These are phyloP conservation scores for Erodium trifolium DNA, from an alignment of 441 rosid species.

Conservation along the genomic window DNA sequence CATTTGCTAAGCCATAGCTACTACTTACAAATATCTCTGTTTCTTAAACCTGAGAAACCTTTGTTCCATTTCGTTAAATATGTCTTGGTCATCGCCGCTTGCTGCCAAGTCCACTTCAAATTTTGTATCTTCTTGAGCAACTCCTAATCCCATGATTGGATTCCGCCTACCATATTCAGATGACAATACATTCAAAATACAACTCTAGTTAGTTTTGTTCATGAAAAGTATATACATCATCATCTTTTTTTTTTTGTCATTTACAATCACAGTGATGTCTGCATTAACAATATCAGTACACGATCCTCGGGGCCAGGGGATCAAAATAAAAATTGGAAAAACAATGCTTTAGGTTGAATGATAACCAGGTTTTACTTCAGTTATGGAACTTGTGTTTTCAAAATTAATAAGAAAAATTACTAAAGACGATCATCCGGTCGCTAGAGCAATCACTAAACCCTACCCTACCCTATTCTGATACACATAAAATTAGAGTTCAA, in stretches of 20 bases:
- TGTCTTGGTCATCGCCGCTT: constrained; percentile 14
- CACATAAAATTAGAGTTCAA: not conserved
- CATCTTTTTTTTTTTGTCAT: not conserved
- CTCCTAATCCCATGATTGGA: constrained; percentile 5
- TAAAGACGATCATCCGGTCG: not conserved
- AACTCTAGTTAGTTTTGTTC: no score
- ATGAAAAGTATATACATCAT: not conserved
- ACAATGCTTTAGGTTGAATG: not conserved
- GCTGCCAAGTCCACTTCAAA: constrained; percentile 14
- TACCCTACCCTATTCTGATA: not conserved
- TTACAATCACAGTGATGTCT: constrained; percentile 7
- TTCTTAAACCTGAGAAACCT: constrained; percentile 49
- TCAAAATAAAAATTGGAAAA: not conserved
- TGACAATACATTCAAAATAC: not conserved
- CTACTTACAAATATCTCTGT: constrained; percentile 43
- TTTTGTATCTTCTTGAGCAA: constrained; percentile 5
- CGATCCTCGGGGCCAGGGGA: not conserved
- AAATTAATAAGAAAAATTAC: not conserved
- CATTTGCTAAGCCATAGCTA: not conserved
- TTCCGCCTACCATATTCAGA: constrained; percentile 16
- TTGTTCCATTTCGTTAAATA: constrained; percentile 38
- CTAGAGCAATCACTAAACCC: constrained; percentile 2
- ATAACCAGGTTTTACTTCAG: not conserved
- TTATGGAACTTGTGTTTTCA: not conserved
- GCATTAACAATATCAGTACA: not conserved